Conservation (phyloP, 2,329 filamentous ascomycete genomes). For the Anthostomella pinea region DNA sequence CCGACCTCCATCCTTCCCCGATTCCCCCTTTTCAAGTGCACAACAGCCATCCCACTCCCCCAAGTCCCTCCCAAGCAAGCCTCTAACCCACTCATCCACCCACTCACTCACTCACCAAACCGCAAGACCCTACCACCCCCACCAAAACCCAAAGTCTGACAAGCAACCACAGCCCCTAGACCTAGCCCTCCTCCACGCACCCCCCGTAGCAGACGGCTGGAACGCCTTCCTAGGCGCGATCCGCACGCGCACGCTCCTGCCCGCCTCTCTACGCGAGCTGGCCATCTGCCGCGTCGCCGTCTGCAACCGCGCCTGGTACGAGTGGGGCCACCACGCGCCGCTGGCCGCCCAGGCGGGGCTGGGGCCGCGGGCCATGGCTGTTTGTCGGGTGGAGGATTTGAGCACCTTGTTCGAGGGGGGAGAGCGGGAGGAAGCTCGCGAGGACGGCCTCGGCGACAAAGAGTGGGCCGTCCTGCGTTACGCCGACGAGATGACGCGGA, state of each 20-base stretch:
- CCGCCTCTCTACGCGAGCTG: slow-evolving; percentile 65
- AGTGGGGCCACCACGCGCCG: slow-evolving; percentile 78
- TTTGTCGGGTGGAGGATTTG: slow-evolving; percentile 21
- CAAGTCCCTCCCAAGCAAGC: too few species aligned
- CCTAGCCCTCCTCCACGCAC: slow-evolving; percentile 70
- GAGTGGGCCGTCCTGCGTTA: slow-evolving; percentile 71
- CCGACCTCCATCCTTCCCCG: too few species aligned
- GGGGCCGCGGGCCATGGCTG: slow-evolving; percentile 39
- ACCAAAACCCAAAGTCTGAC: neutral
- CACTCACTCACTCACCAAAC: neutral
- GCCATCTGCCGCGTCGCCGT: slow-evolving; percentile 79
- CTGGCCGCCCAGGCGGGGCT: slow-evolving; percentile 60
- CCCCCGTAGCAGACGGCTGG: slow-evolving; percentile 73
- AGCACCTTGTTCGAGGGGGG: neutral
- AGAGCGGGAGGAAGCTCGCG: slow-evolving; percentile 26
- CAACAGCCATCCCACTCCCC: too few species aligned
- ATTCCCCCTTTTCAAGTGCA: too few species aligned
- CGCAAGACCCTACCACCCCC: neutral
- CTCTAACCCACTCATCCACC: too few species aligned
- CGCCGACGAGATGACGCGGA: slow-evolving; percentile 80
- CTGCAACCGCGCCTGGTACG: slow-evolving; percentile 79
- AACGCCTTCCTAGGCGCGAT: slow-evolving; percentile 66
- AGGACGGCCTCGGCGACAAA: slow-evolving; percentile 46
- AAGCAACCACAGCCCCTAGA: slow-evolving; percentile 78
- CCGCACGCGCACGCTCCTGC: slow-evolving; percentile 50